Evolutionary conservation across 2,329 filamentous ascomycete genomes (phyloP).

Genomic region (Coniella vitis): DNA sequence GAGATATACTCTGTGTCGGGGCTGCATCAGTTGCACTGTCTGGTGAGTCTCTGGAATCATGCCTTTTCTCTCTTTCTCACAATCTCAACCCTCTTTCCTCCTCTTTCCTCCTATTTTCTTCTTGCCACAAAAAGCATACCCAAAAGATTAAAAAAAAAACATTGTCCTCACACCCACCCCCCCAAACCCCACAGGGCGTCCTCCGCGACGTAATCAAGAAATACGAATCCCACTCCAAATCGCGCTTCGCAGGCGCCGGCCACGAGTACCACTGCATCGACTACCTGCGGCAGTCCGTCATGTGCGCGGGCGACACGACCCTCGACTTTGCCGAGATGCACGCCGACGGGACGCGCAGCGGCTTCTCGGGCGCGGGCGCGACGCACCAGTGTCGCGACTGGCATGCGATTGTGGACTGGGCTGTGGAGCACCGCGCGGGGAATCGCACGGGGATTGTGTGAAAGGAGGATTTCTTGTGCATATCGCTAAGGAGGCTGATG

Average conservation of each 20-base stretch:
- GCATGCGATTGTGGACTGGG: constrained; percentile 9
- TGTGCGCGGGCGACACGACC: constrained; percentile 13
- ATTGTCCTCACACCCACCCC: not conserved
- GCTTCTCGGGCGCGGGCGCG: constrained; percentile 13
- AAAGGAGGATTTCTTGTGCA: not conserved
- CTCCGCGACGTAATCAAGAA: constrained; percentile 15
- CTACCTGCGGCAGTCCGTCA: constrained; percentile 14
- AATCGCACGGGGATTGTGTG: constrained; percentile 11
- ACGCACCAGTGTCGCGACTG: constrained; percentile 14
- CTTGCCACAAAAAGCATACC: too few relatives aligned
- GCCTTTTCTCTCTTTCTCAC: not conserved
- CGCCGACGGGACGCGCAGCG: constrained; percentile 5
- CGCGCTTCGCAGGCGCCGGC: constrained; percentile 12
- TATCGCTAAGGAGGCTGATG: too few relatives aligned
- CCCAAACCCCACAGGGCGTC: constrained; percentile 6
- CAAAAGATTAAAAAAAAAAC: not conserved
- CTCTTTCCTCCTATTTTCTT: not conserved
- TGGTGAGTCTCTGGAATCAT: constrained; percentile 2
- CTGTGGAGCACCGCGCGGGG: constrained; percentile 13
- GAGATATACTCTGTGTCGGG: constrained; percentile 16
- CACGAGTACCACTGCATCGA: constrained; percentile 16
- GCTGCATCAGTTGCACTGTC: constrained; percentile 13
- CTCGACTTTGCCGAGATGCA: constrained; percentile 12
- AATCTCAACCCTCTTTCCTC: not conserved
- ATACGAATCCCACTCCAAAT: constrained; percentile 14